A percentile compares a stretch with the other conserved stretches of the same genome.
Evolutionary conservation across 768 basidiomycete species (phyloP).

Genomic region (Hypholoma sublateritium): DNA sequence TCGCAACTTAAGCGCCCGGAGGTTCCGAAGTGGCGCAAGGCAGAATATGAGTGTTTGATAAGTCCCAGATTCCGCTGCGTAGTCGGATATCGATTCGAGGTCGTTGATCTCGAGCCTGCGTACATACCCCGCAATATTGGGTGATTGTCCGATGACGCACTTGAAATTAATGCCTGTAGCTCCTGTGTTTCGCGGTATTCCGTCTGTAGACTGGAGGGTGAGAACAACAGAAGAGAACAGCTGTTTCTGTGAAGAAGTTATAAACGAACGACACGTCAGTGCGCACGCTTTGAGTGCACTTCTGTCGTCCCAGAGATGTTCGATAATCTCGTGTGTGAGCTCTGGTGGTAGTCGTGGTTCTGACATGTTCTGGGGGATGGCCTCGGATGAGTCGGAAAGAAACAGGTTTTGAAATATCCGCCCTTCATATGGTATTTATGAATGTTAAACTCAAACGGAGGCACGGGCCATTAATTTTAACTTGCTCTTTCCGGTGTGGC

Average conservation of each 20-base stretch:
- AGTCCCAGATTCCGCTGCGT: not conserved
- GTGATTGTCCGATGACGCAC: not conserved
- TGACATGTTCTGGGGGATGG: not conserved
- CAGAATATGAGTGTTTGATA: not conserved
- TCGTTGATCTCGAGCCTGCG: not conserved
- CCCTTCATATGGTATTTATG: too few relatives aligned
- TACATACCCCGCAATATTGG: not conserved
- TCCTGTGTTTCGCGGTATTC: not conserved
- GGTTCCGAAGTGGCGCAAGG: constrained; percentile 1
- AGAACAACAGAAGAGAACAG: constrained; percentile 4
- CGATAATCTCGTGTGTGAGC: constrained; percentile 4
- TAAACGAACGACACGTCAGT: constrained; percentile 4
- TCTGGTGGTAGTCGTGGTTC: constrained; percentile 1
- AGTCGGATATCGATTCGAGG: not conserved
- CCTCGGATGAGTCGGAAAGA: too few relatives aligned
- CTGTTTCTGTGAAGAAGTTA: constrained; percentile 3
- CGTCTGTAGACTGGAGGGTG: not conserved
- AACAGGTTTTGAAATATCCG: too few relatives aligned
- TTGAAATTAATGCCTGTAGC: not conserved
- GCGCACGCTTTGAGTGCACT: constrained; percentile 7
- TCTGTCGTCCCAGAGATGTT: constrained; percentile 1
- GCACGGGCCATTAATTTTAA: too few relatives aligned
- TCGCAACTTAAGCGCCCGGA: constrained; percentile 4
- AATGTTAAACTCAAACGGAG: too few relatives aligned
- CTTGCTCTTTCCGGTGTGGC: too few relatives aligned